Percentiles rank a stretch among this genome's conserved stretches.
phyloP scores from a whole-genome alignment of 129 eudicot species.

The Escallonia rubra region DNA sequence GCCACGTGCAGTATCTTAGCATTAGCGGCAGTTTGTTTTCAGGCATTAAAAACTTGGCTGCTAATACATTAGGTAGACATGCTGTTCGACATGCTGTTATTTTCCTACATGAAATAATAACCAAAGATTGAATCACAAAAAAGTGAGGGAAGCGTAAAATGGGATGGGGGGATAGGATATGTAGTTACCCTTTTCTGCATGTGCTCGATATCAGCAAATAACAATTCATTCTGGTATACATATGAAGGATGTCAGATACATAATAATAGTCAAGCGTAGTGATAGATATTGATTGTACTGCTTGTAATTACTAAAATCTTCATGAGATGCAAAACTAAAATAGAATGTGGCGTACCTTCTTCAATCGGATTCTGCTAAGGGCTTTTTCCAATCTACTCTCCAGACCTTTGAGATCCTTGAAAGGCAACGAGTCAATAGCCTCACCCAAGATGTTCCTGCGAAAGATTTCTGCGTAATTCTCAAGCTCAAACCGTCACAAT shows the following conservation, averaged over 20 bases:
- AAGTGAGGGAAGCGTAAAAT: background rate
- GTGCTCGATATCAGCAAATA: constrained; percentile 40
- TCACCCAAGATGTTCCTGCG: constrained; percentile 36
- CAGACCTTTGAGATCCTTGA: constrained; percentile 35
- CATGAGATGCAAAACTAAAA: background rate
- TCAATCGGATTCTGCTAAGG: constrained; percentile 29
- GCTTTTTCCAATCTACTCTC: constrained; percentile 41
- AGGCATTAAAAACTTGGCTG: background rate
- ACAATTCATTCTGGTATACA: constrained; percentile 33
- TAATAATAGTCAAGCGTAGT: too few relatives aligned
- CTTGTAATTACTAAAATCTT: background rate
- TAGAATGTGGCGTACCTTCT: constrained; percentile 15
- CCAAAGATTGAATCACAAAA: background rate
- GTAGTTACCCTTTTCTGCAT: constrained; percentile 46
- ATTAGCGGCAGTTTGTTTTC: background rate
- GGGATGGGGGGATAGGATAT: background rate
- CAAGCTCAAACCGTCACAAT: background rate
- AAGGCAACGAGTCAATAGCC: constrained; percentile 20
- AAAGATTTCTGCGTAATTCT: background rate
- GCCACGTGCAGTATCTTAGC: too few relatives aligned
- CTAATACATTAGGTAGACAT: background rate
- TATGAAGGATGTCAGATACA: background rate
- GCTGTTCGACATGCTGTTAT: background rate
- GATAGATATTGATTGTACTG: background rate
- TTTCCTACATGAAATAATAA: background rate